Conservation (phyloP, 1,139 yeast genomes). For the Debaryomycetaceae sp. region DNA sequence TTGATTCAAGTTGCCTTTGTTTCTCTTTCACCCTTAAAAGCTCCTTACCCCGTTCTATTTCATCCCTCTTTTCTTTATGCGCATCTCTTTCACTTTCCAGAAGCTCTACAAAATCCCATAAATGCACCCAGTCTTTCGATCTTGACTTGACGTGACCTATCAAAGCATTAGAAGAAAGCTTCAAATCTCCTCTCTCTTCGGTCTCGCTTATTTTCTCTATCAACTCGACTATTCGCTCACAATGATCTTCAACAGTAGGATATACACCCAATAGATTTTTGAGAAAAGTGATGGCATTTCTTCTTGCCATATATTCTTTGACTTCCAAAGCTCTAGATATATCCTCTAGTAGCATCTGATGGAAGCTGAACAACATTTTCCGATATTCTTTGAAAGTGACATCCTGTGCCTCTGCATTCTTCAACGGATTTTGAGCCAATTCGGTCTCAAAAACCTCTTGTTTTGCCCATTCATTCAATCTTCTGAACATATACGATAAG, state of each 20-base stretch:
- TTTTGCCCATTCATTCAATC: conserved; percentile 43
- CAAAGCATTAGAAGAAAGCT: conserved; percentile 73
- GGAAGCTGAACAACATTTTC: conserved; percentile 52
- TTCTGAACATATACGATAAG: conserved; percentile 52
- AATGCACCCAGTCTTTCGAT: conserved; percentile 51
- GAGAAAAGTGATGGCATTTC: conserved; percentile 77
- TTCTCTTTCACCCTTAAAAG: conserved; percentile 10
- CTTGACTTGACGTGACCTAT: conserved; percentile 67
- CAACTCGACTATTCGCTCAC: conserved; percentile 48
- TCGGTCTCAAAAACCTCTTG: conserved; percentile 15
- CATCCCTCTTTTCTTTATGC: conserved; percentile 21
- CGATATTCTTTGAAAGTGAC: conserved; percentile 36
- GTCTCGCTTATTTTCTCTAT: conserved; percentile 45
- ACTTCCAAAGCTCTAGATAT: conserved; percentile 49
- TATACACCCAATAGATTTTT: conserved; percentile 63
- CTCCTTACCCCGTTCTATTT: conserved; percentile 13
- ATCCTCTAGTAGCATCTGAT: conserved; percentile 44
- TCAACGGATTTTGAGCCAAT: conserved; percentile 4
- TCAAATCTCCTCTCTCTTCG: conserved; percentile 79
- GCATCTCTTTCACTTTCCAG: conserved; percentile 26
- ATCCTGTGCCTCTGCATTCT: conserved; percentile 9
- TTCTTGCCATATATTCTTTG: conserved; percentile 72
- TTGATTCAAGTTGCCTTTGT: conserved; percentile 17
- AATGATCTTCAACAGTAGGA: conserved; percentile 70
- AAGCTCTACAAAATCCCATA: conserved; percentile 56